Evolutionary conservation across 2,329 filamentous ascomycete genomes (phyloP).

Genomic region (Colletotrichum magnum): DNA sequence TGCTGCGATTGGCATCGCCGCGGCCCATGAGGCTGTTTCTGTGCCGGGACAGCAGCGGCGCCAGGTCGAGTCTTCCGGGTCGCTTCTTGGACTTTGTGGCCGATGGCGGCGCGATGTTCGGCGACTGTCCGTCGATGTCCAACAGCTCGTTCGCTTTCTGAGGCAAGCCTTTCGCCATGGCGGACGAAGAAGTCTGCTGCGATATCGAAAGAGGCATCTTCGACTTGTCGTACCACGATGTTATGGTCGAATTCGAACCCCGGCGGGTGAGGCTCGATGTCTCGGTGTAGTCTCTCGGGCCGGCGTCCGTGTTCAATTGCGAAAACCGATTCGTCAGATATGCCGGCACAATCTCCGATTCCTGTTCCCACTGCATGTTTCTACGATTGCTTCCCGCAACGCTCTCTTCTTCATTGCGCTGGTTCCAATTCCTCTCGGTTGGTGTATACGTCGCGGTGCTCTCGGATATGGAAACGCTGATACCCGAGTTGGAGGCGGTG

Average conservation of each 20-base stretch:
- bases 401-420: constrained; percentile 25
- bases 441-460: constrained; percentile 51
- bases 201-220: constrained; percentile 70
- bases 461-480: constrained; percentile 61
- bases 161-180: constrained; percentile 70
- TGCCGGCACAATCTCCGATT: constrained; percentile 62
- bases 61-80: constrained; percentile 65
- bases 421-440: constrained; percentile 41
- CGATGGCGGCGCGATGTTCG: constrained; percentile 30
- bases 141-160: constrained; percentile 62
- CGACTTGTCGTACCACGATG: constrained; percentile 70
- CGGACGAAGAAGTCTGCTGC: constrained; percentile 71
- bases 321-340: constrained; percentile 43
- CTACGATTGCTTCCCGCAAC: constrained; percentile 43
- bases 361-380: constrained; percentile 58
- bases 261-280: constrained; percentile 62
- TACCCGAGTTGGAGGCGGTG: constrained; percentile 56
- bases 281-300: constrained; percentile 50
- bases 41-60: constrained; percentile 56
- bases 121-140: constrained; percentile 57
- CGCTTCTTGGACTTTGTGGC: constrained; percentile 59
- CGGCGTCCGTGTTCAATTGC: constrained; percentile 30
- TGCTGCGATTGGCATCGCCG: not conserved
- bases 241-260: constrained; percentile 68
- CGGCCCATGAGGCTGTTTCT: constrained; percentile 45